Evolutionary conservation across 78 protist genomes (phyloP).

Genomic region (Reticulomyxa filosa): DNA sequence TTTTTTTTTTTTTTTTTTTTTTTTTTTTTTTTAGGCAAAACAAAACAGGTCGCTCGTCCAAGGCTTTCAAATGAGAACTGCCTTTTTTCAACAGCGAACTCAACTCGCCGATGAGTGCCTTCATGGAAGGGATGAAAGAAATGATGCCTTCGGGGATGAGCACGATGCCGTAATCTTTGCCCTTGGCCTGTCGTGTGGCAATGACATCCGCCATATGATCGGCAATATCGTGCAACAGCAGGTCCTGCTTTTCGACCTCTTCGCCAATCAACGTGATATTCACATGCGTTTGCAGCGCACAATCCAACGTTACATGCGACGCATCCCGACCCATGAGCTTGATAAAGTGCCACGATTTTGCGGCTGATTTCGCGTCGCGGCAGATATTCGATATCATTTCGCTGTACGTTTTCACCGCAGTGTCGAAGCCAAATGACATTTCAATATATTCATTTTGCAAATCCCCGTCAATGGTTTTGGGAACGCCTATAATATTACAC

Average conservation of each 20-base stretch:
- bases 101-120: neutral
- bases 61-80: neutral
- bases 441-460: constrained; percentile 24
- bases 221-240: neutral
- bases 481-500: too few relatives aligned
- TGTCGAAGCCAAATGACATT: constrained; percentile 38
- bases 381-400: constrained; percentile 26
- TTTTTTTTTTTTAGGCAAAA: too few relatives aligned
- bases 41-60: neutral
- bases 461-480: constrained; percentile 51
- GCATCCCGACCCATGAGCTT: constrained; percentile 47
- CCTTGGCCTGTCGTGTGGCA: neutral
- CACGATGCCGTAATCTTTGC: constrained; percentile 19
- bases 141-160: constrained; percentile 24
- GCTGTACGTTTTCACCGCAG: constrained; percentile 24
- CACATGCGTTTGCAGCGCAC: constrained; percentile 30
- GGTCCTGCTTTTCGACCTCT: constrained; percentile 12
- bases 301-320: constrained; percentile 35
- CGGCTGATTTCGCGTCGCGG: constrained; percentile 14
- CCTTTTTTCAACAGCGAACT: neutral
- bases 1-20: neutral
- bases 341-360: constrained; percentile 30
- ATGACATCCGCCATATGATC: constrained; percentile 10
- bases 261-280: constrained; percentile 25
- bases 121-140: constrained; percentile 13